phyloP scores from a whole-genome alignment of 495 filamentous ascomycete species.

The Aspergillus biplanus region DNA sequence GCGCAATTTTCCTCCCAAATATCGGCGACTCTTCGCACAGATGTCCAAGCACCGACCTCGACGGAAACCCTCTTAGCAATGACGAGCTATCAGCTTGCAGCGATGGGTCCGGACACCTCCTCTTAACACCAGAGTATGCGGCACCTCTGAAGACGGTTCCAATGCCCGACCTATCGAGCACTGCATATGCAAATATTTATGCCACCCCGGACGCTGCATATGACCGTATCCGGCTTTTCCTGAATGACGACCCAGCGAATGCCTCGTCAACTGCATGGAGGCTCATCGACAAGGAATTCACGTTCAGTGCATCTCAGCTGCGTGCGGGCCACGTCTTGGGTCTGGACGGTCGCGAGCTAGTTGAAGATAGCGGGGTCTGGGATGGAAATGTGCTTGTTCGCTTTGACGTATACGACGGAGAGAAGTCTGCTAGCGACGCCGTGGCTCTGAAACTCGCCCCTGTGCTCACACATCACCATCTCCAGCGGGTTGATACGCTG shows the following conservation, averaged over 20 bases:
- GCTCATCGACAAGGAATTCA: conserved; percentile 7
- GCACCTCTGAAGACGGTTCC: conserved; percentile 7
- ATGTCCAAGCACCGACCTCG: conserved; percentile 5
- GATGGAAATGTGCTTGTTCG: conserved; percentile 10
- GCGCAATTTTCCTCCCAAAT: conserved; percentile 15
- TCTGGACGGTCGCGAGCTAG: conserved; percentile 14
- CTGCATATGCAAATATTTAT: conserved; percentile 2
- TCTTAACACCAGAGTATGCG: conserved; percentile 5
- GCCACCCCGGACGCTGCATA: conserved; percentile 5
- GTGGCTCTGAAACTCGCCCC: conserved; percentile 19
- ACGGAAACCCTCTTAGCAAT: conserved; percentile 8
- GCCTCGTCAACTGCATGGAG: not conserved
- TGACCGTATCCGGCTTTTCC: conserved; percentile 15
- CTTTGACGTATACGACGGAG: conserved; percentile 11
- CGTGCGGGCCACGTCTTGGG: conserved; percentile 1
- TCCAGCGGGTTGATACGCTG: conserved; percentile 13
- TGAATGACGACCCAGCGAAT: not conserved
- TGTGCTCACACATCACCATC: conserved; percentile 16
- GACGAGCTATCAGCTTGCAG: conserved; percentile 44
- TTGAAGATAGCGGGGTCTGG: conserved; percentile 1
- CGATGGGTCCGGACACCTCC: conserved; percentile 38
- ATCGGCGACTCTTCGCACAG: conserved; percentile 12
- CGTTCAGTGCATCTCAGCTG: conserved; percentile 2
- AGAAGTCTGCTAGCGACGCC: conserved; percentile 22
- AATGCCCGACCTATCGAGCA: not conserved